Percentiles rank a stretch among this genome's conserved stretches.
Evolutionary conservation across 305 asterid genomes (phyloP).

Genomic region (Withania somnifera): DNA sequence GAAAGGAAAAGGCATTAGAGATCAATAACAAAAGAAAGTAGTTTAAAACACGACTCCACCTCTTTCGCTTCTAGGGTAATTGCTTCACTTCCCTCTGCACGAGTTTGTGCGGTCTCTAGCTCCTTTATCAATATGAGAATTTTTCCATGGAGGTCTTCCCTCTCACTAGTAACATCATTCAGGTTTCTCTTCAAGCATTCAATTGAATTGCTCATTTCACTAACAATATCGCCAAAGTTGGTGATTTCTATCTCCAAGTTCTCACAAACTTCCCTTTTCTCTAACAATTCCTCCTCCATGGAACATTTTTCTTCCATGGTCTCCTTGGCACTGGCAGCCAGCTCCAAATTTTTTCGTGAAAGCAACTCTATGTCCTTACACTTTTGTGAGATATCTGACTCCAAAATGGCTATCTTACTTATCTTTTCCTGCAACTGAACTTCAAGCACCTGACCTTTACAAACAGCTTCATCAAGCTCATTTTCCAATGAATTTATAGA

Average conservation of each 20-base stretch:
- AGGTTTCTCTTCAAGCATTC: slow-evolving; percentile 50
- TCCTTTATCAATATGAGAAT: slow-evolving; percentile 36
- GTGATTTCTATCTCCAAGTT: slow-evolving; percentile 54
- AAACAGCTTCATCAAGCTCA: slow-evolving; percentile 49
- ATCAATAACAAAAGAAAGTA: not conserved
- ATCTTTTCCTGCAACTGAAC: slow-evolving; percentile 48
- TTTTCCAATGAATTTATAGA: slow-evolving; percentile 44
- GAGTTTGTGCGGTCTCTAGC: slow-evolving; percentile 47
- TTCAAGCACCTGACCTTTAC: slow-evolving; percentile 41
- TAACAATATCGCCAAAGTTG: slow-evolving; percentile 50
- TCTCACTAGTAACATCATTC: slow-evolving; percentile 38
- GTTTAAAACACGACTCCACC: slow-evolving; percentile 34
- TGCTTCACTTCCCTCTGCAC: slow-evolving; percentile 67
- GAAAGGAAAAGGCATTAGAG: not conserved
- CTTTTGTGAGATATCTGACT: slow-evolving; percentile 34
- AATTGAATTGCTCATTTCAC: slow-evolving; percentile 40
- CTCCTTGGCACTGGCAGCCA: slow-evolving; percentile 38
- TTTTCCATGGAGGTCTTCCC: slow-evolving; percentile 43
- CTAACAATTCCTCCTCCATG: slow-evolving; percentile 46
- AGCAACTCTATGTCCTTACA: slow-evolving; percentile 35
- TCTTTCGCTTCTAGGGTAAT: slow-evolving; percentile 64
- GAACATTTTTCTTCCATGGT: slow-evolving; percentile 36
- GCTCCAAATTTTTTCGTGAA: slow-evolving; percentile 36
- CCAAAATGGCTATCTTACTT: slow-evolving; percentile 41
- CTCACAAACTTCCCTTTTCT: slow-evolving; percentile 34